Evolutionary conservation across 139 green algal species (phyloP).

Genomic region (Eudorina sp.): DNA sequence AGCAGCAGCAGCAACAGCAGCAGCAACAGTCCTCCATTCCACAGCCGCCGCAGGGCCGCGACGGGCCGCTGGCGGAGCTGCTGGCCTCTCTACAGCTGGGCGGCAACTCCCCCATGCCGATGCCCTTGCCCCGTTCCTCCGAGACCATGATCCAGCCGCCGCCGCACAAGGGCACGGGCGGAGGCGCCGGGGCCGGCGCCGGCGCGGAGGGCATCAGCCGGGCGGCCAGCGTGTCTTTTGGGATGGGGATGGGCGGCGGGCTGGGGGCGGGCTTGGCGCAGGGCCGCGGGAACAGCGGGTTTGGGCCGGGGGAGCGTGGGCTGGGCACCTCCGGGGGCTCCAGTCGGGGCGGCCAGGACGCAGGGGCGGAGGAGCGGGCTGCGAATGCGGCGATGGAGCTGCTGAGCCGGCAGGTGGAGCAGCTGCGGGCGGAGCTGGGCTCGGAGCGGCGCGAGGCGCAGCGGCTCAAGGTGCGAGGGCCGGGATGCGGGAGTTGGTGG

Average conservation of each 20-base stretch:
- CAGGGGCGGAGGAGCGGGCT: neutral
- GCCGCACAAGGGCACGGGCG: neutral
- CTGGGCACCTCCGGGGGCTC: neutral
- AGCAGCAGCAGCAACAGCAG: neutral
- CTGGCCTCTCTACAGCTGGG: constrained; percentile 38
- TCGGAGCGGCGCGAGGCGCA: constrained; percentile 33
- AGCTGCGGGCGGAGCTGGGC: constrained; percentile 40
- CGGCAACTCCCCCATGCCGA: neutral
- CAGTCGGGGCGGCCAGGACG: neutral
- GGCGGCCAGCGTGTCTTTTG: too few relatives aligned
- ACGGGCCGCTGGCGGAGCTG: neutral
- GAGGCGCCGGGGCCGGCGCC: neutral
- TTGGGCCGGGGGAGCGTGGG: neutral
- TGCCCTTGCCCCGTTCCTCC: neutral
- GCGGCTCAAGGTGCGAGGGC: constrained; percentile 10
- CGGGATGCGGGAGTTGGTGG: neutral
- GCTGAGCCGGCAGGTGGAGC: constrained; percentile 32
- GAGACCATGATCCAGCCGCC: neutral
- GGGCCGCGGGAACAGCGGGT: neutral
- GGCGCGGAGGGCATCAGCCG: neutral
- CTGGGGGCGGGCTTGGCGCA: too few relatives aligned
- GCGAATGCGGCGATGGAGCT: constrained; percentile 2
- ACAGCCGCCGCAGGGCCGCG: neutral
- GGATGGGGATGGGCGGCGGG: too few relatives aligned
- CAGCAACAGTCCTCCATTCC: too few relatives aligned